Evolutionary conservation across 345 rosid species (phyloP), one percentile per base, ranked within the genome.

Genomic region (Brassica napus): DNA sequence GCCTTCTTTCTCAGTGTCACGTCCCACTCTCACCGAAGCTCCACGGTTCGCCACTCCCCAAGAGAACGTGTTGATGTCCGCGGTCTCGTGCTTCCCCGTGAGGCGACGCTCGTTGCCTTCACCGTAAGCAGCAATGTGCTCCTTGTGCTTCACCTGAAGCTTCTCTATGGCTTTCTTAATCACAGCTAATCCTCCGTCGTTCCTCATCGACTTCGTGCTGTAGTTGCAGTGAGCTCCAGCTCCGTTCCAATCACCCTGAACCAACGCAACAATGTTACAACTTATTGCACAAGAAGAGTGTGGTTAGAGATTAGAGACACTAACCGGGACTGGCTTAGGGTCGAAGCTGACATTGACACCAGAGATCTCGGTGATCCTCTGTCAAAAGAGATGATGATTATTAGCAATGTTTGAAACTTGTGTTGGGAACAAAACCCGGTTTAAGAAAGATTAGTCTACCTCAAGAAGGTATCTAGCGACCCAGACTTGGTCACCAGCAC

Each of bases 151-250:
- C 82, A 83, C 18, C 24, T 91, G 85, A 10, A 92, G 87, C 86
- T 94, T 92, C 54, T 82, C 88, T 12, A 92, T 94, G 1, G 97
- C 97, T 58, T 88, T 89, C 89, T 91, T 86, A 62, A 92, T 92
- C 47, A 89, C 83, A 21, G 86, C 88, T 28, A 65, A 76, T 6
- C 98, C 98, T 77, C 98, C 97, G 4, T 88, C 79, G 3, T 70
- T 67, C 68, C 98, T 92, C 98, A 80, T 94, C 7, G 98, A 82
- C 84, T 92, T 90, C 49, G 94, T 92, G 64, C 97, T 92, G 89
- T 90, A 94, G 82, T 92, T 94, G 30, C 94, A 85, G 82, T 94
- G 98, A 3, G 98, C 97, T 15, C 98, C 97, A 32, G 98, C 95
- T 16, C 97, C 97, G 52, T 92, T 92, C 98, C 97, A 92, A 8